Evolutionary conservation across 768 basidiomycete genomes (phyloP), one percentile per base, ranked within the genome.

Genomic region (Tubosaeta brunneosetosa): DNA sequence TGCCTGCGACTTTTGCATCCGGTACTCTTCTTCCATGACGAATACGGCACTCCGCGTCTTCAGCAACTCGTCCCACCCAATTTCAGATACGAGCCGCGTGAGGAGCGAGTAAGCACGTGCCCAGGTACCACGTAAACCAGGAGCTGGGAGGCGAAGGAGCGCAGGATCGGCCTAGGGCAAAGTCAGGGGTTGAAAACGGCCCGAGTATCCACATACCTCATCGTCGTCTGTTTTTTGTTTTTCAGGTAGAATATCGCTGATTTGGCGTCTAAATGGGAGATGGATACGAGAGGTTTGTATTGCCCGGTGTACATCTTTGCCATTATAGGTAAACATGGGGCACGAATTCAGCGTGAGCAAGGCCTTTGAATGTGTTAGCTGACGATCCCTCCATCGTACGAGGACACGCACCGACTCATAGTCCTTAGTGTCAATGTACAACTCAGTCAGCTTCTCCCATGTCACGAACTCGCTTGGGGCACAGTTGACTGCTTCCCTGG

Each of bases 11-110:
- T 97, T 97, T 74, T 97, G 95, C 84, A 91, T 88, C 34, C 97
- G 81, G 67, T 99, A 99, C 67, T 99, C 97, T 67, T 99, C 95
- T 67, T 98, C 97, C 97, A 99, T 99, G 37, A 99, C 97, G 70
- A 99, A 98, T 13, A 99, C 97, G 34, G 77, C 73, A 68, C 91
- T 93, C 79, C 97, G 85, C 13, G 91, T 88, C 75, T 94, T 94
- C 51, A 99, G 78, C 3, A 98, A 81, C 73, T 98, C 97, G 72
- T 99, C 97, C 97, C 97, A 99, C 0, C 97, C 97, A 59, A 99
- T 94, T 57, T 92, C 86, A 1, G 88, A 84, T 31, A 97, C 97
- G 22, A 99, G 84, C 1, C 86, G 83, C 13, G 94, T 90, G 22
- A 99, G 81, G 12, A 99, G 81, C 1, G 85, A 76, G 62, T 99